Evolutionary conservation across 2,329 filamentous ascomycete species (phyloP).

Genomic region (Stemphylium beticola): DNA sequence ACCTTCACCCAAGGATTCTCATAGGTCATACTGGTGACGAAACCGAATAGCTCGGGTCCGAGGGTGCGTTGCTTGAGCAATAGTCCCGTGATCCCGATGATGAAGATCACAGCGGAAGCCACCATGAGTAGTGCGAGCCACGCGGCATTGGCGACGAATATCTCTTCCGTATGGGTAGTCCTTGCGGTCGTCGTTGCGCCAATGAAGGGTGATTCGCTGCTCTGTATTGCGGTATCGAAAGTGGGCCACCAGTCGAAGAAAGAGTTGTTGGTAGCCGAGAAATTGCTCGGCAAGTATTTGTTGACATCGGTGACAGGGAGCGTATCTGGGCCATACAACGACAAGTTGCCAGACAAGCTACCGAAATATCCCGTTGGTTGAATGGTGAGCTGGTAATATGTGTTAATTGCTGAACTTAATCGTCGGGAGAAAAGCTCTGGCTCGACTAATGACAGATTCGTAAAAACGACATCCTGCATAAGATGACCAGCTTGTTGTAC

Average conservation of each 20-base stretch:
- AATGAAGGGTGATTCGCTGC: slow-evolving; percentile 27
- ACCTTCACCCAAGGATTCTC: slow-evolving; percentile 42
- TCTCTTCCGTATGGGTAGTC: slow-evolving; percentile 11
- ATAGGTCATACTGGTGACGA: slow-evolving; percentile 48
- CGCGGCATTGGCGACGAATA: slow-evolving; percentile 37
- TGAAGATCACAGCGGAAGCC: slow-evolving; percentile 25
- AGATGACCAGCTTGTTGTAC: slow-evolving; percentile 14
- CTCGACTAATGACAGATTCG: slow-evolving; percentile 19
- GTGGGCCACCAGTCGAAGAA: slow-evolving; percentile 26
- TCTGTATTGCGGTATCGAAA: slow-evolving; percentile 7
- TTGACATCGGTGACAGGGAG: slow-evolving; percentile 29
- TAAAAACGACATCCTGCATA: background rate
- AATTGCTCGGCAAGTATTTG: slow-evolving; percentile 28
- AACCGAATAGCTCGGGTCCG: slow-evolving; percentile 46
- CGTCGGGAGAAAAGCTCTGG: slow-evolving; percentile 28
- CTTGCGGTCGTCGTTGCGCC: slow-evolving; percentile 34
- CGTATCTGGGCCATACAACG: slow-evolving; percentile 35
- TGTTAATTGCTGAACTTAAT: slow-evolving; percentile 36
- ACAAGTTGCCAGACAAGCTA: slow-evolving; percentile 26
- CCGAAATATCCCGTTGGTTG: slow-evolving; percentile 34
- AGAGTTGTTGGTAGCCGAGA: slow-evolving; percentile 17
- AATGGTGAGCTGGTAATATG: slow-evolving; percentile 39
- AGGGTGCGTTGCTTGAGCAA: slow-evolving; percentile 37
- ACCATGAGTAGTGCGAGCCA: slow-evolving; percentile 38
- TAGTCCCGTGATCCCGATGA: slow-evolving; percentile 24